These are phyloP conservation scores for Ogataea glucozyma DNA, from an alignment of 805 yeast species.

Conservation along the genomic window DNA sequence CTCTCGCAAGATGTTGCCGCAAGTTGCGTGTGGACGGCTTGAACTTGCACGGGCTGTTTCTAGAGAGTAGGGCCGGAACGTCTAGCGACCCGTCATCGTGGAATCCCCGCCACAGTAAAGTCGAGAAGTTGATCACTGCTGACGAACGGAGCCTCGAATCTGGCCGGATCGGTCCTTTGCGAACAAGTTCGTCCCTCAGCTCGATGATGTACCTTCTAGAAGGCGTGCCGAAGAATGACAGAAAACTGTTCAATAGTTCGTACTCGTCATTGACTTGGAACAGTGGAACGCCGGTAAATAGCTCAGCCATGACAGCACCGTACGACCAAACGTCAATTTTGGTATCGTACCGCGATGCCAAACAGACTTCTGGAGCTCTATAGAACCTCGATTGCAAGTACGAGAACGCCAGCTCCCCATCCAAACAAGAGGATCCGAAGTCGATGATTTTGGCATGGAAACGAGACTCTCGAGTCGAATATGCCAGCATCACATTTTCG, in stretches of 20 bases:
- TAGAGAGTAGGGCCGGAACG: constrained; percentile 18
- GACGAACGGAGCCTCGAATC: constrained; percentile 9
- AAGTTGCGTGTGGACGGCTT: constrained; percentile 23
- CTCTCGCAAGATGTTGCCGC: constrained; percentile 16
- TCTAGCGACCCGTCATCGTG: constrained; percentile 31
- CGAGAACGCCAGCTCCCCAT: constrained; percentile 45
- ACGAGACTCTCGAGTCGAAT: constrained; percentile 38
- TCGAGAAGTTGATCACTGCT: constrained; percentile 8
- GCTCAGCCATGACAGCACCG: constrained; percentile 89
- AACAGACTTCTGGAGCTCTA: constrained; percentile 74
- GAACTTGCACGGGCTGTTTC: constrained; percentile 22
- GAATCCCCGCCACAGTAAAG: constrained; percentile 42
- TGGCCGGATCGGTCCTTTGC: constrained; percentile 37
- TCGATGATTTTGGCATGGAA: constrained; percentile 66
- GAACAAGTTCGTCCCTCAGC: constrained; percentile 40
- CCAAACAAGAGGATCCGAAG: constrained; percentile 68
- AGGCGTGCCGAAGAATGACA: constrained; percentile 52
- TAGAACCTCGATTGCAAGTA: constrained; percentile 68
- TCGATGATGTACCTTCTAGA: constrained; percentile 39
- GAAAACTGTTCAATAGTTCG: constrained; percentile 45
- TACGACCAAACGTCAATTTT: constrained; percentile 85
- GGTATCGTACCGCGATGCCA: constrained; percentile 62
- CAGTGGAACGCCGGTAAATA: constrained; percentile 57
- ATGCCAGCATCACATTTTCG: constrained; percentile 66
- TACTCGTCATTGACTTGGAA: constrained; percentile 52